A percentile compares a stretch with the other conserved stretches of the same genome.
These are phyloP conservation scores for Myxozyma neotropica DNA, from an alignment of 805 yeast genomes.

Conservation along the genomic window DNA sequence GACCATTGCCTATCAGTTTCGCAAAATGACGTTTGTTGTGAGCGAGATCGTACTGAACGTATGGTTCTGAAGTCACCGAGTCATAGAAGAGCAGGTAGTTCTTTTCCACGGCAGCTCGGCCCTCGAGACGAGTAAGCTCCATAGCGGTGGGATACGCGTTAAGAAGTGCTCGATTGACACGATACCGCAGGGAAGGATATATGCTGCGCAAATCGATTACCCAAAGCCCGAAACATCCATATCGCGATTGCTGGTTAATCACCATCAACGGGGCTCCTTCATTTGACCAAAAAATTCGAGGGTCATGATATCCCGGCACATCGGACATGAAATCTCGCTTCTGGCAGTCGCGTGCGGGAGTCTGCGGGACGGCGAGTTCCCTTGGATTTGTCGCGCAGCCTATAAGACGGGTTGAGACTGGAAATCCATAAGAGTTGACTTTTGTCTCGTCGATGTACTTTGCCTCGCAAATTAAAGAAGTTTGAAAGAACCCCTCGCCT, in stretches of 20 bases:
- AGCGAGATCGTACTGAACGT: constrained; percentile 31
- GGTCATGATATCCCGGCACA: constrained; percentile 33
- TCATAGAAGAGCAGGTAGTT: constrained; percentile 30
- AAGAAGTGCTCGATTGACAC: constrained; percentile 26
- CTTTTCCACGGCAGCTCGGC: constrained; percentile 25
- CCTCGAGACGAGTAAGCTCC: constrained; percentile 30
- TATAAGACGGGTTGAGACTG: constrained; percentile 3
- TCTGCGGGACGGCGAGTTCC: constrained; percentile 26
- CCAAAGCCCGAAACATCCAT: constrained; percentile 34
- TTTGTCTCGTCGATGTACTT: constrained; percentile 22
- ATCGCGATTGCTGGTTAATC: constrained; percentile 31
- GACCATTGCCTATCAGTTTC: constrained; percentile 32
- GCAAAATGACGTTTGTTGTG: constrained; percentile 25
- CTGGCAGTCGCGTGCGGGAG: constrained; percentile 31
- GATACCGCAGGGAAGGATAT: constrained; percentile 30
- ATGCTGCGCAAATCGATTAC: constrained; percentile 30
- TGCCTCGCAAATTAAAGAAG: constrained; percentile 29
- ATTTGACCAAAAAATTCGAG: constrained; percentile 30
- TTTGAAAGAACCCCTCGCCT: constrained; percentile 23
- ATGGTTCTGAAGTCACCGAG: constrained; percentile 13
- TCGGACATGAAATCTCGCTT: constrained; percentile 24
- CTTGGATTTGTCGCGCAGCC: constrained; percentile 29
- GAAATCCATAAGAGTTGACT: constrained; percentile 17
- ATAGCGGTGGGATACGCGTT: constrained; percentile 28
- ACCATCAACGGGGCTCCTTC: constrained; percentile 34